Base-by-base conservation (phyloP, 73 alveolate species). In the Stentor roeselii region DNA sequence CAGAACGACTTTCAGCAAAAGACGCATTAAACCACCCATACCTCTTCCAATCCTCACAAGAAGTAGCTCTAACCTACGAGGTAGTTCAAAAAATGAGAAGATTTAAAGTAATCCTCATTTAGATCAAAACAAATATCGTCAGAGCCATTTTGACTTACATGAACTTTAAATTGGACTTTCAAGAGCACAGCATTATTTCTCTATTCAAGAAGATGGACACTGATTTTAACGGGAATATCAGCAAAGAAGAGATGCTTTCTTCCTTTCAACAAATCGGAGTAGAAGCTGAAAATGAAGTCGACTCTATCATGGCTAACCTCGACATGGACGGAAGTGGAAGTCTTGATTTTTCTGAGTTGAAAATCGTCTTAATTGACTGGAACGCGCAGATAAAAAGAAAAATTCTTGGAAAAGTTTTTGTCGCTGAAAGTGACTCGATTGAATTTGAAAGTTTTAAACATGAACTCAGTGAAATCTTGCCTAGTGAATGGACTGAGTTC, bases 401-500 rank as follows among this genome's bases (percentile, higher is more conserved):
- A 67, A 30, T 2, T 0, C 3, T 67, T 30, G 80, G 37, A 34
- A 67, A 67, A 32, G 80, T 67, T 2, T 67, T 67, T 67, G 67
- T 11, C 30, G 67, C 67, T 11, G 21, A 50, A 11, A 21, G 21
- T 11, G 67, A 50, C 21, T 6, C 30, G 21, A 50, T 50, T 50
- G 67, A 50, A 11, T 50, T 11, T 50, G 67, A 50, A 50, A 50
- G 6, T 6, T 50, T 50, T 50, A 50, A 50, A 21, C 67, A 50
- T 50, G 67, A 11, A 50, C 67, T 50, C 21, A 6, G 21, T 50
- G 67, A 50, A 50, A 50, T 50, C 6, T 50, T 50, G 21, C 67
- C 67, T 11, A 50, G 67, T 50, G 67, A 50, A 50, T 50, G 67
- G 67, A 50, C 67, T 50, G 67, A 50, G 67, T 50, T 50, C 67